A percentile compares a stretch with the other conserved stretches of the same genome.
These are phyloP conservation scores for Stephania japonica DNA, from an alignment of 164 flowering plant genomes.

Conservation along the genomic window DNA sequence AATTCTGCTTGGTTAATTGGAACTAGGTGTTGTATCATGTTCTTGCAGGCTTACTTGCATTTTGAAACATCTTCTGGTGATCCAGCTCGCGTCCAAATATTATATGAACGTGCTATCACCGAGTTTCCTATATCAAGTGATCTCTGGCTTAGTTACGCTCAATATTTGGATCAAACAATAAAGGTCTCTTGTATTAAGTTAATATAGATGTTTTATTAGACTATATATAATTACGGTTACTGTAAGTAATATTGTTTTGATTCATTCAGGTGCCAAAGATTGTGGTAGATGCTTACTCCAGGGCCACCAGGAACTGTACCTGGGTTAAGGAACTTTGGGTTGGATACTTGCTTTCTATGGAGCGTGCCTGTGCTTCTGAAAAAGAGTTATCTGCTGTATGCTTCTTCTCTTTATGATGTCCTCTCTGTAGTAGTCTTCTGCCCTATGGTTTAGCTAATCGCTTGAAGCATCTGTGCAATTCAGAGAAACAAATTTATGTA, in stretches of 20 bases:
- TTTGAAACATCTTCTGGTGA: constrained; percentile 59
- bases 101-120: constrained; percentile 88
- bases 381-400: constrained; percentile 67
- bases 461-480: background rate
- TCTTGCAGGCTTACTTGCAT: constrained; percentile 67
- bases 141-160: constrained; percentile 82
- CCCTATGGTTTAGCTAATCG: background rate
- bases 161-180: constrained; percentile 69
- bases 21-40: background rate
- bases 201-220: background rate
- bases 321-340: constrained; percentile 94
- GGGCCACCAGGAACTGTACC: constrained; percentile 82
- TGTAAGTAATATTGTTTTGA: constrained; percentile 8
- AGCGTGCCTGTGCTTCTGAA: constrained; percentile 61
- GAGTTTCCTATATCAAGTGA: constrained; percentile 79
- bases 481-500: no score
- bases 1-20: background rate
- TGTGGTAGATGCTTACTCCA: constrained; percentile 44
- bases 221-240: background rate
- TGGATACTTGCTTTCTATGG: constrained; percentile 67
- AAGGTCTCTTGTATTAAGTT: constrained; percentile 47
- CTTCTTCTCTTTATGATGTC: constrained; percentile 6
- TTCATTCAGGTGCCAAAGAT: constrained; percentile 51
- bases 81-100: constrained; percentile 76
- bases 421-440: background rate